Base-by-base conservation (phyloP, 257 asterid genomes). In the Jacaranda mimosifolia region DNA sequence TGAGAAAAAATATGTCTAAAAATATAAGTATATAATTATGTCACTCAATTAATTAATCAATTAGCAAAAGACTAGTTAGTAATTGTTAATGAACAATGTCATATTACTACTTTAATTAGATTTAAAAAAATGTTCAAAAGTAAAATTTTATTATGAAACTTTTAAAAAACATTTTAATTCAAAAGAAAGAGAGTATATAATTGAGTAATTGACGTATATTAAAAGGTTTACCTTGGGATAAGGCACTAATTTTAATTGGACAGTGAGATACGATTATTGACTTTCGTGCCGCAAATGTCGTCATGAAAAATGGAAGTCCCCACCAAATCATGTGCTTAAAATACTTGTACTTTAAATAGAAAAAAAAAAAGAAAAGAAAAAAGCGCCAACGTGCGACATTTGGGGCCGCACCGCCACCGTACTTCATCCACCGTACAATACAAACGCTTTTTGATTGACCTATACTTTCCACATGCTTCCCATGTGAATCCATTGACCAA, bases 261-360 rank as follows among this genome's bases (percentile, higher is more conserved):
- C n/a, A 81, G 78, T 83, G 76, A 81, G 88, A 86, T 83, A 82
- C 86, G 87, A 6, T 55, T 81, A 77, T 83, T 86, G 90, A 86
- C 90, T 86, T 83, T 36, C 14, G 57, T 73, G 88, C 80, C 75
- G 76, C 64, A 45, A 9, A 63, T 40, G 70, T 77, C 45, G 70
- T 77, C 81, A 68, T 35, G 70, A 26, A 43, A 38, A 70, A 32
- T 66, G 18, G 68, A 82, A 71, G 73, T 82, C 59, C 73, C 43
- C n/a, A 74, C 77, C 81, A 77, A 12, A 82, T 73, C 69, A 77
- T 77, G 55, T 57, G 62, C 53, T 69, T 35, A 0, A 57, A 52
- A 75, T 39, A 32, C 13, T 19, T 7, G 48, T 72, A 65, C 38
- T 64, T 56, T 53, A 0, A 14, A 7, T 3, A 6, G 18, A 39